Percentiles rank a stretch among this genome's conserved stretches.
phyloP scores from a whole-genome alignment of 345 rosid species.

The Hibiscus syriacus region DNA sequence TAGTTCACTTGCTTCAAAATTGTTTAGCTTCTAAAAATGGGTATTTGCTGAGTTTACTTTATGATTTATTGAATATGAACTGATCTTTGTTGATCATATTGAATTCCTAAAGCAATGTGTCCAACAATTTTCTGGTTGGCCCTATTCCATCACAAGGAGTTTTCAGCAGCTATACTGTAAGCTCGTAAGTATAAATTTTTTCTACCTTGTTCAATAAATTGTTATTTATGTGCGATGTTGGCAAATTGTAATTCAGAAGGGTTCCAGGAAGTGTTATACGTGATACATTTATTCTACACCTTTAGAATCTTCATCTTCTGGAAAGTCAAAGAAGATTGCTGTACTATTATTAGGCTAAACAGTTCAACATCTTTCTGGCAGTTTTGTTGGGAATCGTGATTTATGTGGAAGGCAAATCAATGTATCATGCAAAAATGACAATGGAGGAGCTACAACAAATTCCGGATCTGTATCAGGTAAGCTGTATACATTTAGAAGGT shows the following conservation, averaged over 20 bases:
- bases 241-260: neutral
- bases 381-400: slow-evolving; percentile 68
- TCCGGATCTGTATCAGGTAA: slow-evolving; percentile 45
- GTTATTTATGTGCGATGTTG: neutral
- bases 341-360: neutral
- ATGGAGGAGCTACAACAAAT: slow-evolving; percentile 40
- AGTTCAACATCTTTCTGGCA: slow-evolving; percentile 19
- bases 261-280: too few species aligned
- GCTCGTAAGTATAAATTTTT: slow-evolving; percentile 53
- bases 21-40: neutral
- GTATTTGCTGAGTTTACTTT: neutral
- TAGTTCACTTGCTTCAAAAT: slow-evolving; percentile 33
- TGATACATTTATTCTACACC: neutral
- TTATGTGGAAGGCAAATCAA: slow-evolving; percentile 86
- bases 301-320: neutral
- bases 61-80: neutral
- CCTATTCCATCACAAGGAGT: slow-evolving; percentile 73
- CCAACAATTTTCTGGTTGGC: slow-evolving; percentile 83
- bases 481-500: neutral
- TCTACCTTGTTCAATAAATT: neutral
- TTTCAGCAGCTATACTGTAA: slow-evolving; percentile 43
- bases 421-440: slow-evolving; percentile 44
- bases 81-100: slow-evolving; percentile 22
- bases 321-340: slow-evolving; percentile 3
- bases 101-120: slow-evolving; percentile 59